Conservation (phyloP, 805 yeast species). For the Danielozyma ontarioensis region DNA sequence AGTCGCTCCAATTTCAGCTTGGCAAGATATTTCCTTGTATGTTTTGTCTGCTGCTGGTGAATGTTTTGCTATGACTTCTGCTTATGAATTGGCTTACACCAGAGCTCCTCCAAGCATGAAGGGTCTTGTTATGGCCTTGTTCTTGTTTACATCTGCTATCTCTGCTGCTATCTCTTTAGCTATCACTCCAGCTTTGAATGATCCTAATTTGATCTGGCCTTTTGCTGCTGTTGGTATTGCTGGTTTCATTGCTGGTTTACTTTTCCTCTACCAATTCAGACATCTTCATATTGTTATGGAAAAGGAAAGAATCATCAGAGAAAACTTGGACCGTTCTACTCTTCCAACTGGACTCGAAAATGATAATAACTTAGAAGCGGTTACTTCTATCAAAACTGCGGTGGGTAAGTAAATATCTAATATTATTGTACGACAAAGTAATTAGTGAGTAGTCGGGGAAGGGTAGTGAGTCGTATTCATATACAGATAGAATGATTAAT, state of each 20-base stretch:
- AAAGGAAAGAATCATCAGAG: constrained; percentile 25
- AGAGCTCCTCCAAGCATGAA: constrained; percentile 47
- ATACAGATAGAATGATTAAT: too few relatives aligned
- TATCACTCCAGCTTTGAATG: constrained; percentile 33
- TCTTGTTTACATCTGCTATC: constrained; percentile 40
- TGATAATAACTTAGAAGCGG: constrained; percentile 17
- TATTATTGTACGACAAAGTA: too few relatives aligned
- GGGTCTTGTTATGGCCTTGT: constrained; percentile 45
- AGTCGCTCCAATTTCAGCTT: constrained; percentile 26
- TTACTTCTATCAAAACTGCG: constrained; percentile 25
- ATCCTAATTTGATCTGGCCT: constrained; percentile 40
- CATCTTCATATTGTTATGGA: constrained; percentile 39
- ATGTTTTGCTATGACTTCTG: constrained; percentile 48
- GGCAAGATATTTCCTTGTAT: constrained; percentile 25
- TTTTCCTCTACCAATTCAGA: constrained; percentile 35
- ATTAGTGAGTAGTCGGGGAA: too few relatives aligned
- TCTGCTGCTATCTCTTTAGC: constrained; percentile 45
- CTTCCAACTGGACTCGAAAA: constrained; percentile 10
- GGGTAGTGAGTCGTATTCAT: too few relatives aligned
- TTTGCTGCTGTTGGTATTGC: constrained; percentile 36
- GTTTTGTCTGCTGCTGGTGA: constrained; percentile 48
- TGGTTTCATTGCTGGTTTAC: constrained; percentile 27
- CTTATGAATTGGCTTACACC: constrained; percentile 51
- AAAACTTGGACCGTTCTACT: constrained; percentile 5
- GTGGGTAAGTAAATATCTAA: constrained; percentile 20